Conservation (phyloP, 352 stramenopile species). For the Poterioochromonas sp. region DNA sequence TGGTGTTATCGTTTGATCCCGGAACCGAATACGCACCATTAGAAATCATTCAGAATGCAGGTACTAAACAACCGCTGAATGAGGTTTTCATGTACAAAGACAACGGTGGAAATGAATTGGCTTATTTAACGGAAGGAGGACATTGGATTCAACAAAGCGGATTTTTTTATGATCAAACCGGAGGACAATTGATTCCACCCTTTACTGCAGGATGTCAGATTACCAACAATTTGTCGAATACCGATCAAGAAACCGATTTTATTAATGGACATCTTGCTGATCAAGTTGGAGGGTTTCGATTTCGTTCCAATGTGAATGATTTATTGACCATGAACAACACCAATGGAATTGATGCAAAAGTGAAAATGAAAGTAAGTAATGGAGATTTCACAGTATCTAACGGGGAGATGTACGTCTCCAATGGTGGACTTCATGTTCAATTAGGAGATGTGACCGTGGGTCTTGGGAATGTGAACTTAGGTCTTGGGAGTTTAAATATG, state of each 20-base stretch:
- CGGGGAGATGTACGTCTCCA: constrained; percentile 28
- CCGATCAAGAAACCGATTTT: constrained; percentile 30
- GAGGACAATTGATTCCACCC: constrained; percentile 29
- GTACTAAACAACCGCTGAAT: constrained; percentile 30
- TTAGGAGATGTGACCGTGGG: constrained; percentile 29
- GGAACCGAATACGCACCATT: constrained; percentile 29
- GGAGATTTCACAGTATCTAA: constrained; percentile 31
- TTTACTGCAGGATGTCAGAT: constrained; percentile 30
- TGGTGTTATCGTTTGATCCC: constrained; percentile 30
- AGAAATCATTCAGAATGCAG: constrained; percentile 31
- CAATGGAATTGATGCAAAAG: constrained; percentile 31
- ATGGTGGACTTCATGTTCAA: constrained; percentile 30
- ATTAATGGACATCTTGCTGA: constrained; percentile 31
- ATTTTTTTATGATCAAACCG: constrained; percentile 32
- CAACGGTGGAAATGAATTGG: constrained; percentile 30
- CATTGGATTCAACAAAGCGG: constrained; percentile 30
- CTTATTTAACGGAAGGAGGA: constrained; percentile 30
- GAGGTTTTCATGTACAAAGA: constrained; percentile 31
- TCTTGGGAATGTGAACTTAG: constrained; percentile 30
- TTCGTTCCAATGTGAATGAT: constrained; percentile 31
- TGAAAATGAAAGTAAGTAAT: constrained; percentile 32
- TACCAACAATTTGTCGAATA: constrained; percentile 31
- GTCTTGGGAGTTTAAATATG: constrained; percentile 31
- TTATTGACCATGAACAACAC: constrained; percentile 31
- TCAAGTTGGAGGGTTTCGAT: constrained; percentile 30